These are phyloP conservation scores for Sutorius eximius DNA, from an alignment of 1,284 basidiomycete genomes.

Conservation along the genomic window DNA sequence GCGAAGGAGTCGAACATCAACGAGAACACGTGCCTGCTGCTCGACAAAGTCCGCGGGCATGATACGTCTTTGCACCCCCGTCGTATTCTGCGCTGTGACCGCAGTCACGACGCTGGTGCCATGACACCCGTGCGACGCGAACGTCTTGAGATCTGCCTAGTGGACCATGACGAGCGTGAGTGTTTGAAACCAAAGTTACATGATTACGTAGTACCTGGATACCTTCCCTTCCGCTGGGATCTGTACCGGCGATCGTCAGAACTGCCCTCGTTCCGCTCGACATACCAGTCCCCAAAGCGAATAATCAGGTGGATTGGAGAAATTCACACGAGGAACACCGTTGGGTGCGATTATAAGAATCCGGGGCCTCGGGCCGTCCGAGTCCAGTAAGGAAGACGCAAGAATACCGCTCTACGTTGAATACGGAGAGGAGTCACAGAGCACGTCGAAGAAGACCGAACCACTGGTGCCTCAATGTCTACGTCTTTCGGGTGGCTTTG, in stretches of 20 bases:
- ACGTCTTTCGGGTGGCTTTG: background rate
- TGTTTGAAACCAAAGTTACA: too few relatives aligned
- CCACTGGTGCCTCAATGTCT: background rate
- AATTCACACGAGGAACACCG: background rate
- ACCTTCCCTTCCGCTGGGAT: slow-evolving; percentile 3
- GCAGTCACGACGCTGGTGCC: slow-evolving; percentile 88
- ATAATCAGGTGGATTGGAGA: background rate
- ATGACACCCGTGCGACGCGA: slow-evolving; percentile 77
- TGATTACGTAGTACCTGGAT: background rate
- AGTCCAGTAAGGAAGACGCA: too few relatives aligned
- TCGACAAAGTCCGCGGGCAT: slow-evolving; percentile 66
- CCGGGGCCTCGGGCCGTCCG: background rate
- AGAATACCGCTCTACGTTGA: background rate
- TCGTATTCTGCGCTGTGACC: slow-evolving; percentile 87
- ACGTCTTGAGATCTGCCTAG: slow-evolving; percentile 84
- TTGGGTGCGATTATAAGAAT: background rate
- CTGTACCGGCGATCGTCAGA: slow-evolving; percentile 2
- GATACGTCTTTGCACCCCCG: slow-evolving; percentile 71
- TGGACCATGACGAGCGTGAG: background rate
- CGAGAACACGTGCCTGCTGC: slow-evolving; percentile 53
- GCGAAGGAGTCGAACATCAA: background rate
- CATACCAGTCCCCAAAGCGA: background rate
- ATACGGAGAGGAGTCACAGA: background rate
- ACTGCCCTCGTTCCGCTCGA: background rate
- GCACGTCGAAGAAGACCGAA: background rate